A percentile compares a stretch with the other conserved stretches of the same genome.
Conservation (phyloP, 305 asterid genomes). For the Stenogyne calaminthoides region DNA sequence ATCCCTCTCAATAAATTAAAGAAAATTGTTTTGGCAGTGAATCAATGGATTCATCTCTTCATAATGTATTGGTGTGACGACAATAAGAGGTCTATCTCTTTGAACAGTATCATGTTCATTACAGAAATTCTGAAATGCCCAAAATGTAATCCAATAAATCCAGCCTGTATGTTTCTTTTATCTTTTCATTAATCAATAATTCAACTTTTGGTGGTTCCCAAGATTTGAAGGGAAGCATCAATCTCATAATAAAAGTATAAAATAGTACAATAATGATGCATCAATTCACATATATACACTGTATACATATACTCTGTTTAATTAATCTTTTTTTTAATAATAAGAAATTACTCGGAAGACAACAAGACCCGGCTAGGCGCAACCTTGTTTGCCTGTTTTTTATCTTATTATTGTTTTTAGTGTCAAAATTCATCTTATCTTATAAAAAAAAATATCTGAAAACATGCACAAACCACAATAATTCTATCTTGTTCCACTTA, state of each 20-base stretch:
- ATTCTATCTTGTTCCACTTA: background rate
- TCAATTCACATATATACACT: background rate
- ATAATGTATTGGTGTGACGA: background rate
- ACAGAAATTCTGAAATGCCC: slow-evolving; percentile 2
- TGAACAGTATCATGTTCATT: background rate
- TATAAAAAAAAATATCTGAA: background rate
- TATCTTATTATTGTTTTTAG: slow-evolving; percentile 21
- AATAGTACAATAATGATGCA: slow-evolving; percentile 8
- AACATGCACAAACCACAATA: background rate
- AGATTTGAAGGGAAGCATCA: slow-evolving; percentile 38
- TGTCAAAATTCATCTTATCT: slow-evolving; percentile 30
- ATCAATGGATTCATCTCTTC: no score
- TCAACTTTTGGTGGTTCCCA: slow-evolving; percentile 37
- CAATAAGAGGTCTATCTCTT: background rate
- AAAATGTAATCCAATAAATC: slow-evolving; percentile 21
- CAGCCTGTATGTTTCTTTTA: slow-evolving; percentile 34
- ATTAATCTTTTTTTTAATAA: background rate
- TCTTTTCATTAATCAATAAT: slow-evolving; percentile 34
- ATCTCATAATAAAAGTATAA: slow-evolving; percentile 23
- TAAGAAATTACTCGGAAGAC: slow-evolving; percentile 21
- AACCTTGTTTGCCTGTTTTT: slow-evolving; percentile 29
- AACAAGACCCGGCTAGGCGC: slow-evolving; percentile 24
- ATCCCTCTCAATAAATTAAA: no score
- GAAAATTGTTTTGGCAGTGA: no score
- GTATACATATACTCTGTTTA: no score